Conservation (phyloP, 176 grass and related monocot genomes). For the Pontederia paniculata region DNA sequence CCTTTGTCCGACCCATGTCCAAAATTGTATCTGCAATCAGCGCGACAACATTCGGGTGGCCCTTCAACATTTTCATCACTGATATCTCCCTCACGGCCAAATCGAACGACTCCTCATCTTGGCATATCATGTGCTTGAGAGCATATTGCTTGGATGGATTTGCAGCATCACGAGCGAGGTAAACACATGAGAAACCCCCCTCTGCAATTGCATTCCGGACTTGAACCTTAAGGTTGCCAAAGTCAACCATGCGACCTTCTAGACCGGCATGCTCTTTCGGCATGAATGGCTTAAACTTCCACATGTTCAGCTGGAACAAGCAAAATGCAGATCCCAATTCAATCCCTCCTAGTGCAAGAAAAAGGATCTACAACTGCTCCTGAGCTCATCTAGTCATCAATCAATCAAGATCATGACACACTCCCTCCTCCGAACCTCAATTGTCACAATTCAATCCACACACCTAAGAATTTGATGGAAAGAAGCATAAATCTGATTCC, state of each 20-base stretch:
- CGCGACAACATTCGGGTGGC: constrained; percentile 60
- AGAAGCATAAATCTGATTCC: too few relatives aligned
- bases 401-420: too few relatives aligned
- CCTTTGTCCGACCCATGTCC: constrained; percentile 69
- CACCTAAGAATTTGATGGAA: too few relatives aligned
- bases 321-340: too few relatives aligned
- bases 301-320: constrained; percentile 27
- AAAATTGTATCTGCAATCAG: constrained; percentile 56
- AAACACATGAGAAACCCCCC: constrained; percentile 80
- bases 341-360: too few relatives aligned
- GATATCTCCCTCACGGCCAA: constrained; percentile 67
- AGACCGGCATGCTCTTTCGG: constrained; percentile 43
- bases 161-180: constrained; percentile 36
- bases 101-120: constrained; percentile 55
- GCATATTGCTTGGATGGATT: constrained; percentile 53
- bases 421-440: too few relatives aligned
- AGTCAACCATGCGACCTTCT: constrained; percentile 59
- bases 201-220: constrained; percentile 62
- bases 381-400: too few relatives aligned
- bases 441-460: too few relatives aligned
- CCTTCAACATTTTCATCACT: constrained; percentile 61
- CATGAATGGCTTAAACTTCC: constrained; percentile 69
- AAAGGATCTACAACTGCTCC: too few relatives aligned
- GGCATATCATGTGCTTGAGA: constrained; percentile 75
- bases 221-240: constrained; percentile 49